Evolutionary conservation across 257 asterid genomes (phyloP).

Genomic region (Pogostemon cablin): DNA sequence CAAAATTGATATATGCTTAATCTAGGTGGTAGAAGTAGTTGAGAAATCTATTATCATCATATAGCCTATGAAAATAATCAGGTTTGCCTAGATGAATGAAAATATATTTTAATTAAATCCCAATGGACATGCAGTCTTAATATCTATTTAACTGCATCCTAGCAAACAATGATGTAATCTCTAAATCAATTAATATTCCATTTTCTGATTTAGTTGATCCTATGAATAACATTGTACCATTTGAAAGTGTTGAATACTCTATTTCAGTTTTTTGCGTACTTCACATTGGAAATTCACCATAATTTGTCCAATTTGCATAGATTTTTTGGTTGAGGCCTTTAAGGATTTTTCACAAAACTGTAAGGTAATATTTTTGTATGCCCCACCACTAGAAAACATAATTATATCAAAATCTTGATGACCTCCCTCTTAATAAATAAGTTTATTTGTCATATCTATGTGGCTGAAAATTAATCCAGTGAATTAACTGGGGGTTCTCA

Average conservation of each 20-base stretch:
- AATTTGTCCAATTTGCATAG: slow-evolving; percentile 49
- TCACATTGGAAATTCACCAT: slow-evolving; percentile 29
- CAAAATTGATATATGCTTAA: neutral
- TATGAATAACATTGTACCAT: slow-evolving; percentile 12
- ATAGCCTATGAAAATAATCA: neutral
- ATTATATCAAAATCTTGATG: neutral
- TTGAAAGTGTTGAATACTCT: slow-evolving; percentile 17
- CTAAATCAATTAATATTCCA: neutral
- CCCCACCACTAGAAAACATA: neutral
- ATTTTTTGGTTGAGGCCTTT: slow-evolving; percentile 72
- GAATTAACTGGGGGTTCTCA: neutral
- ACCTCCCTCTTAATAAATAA: neutral
- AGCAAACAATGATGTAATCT: neutral
- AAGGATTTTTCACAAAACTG: slow-evolving; percentile 64
- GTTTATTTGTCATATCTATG: slow-evolving; percentile 4
- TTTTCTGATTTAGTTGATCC: slow-evolving; percentile 9
- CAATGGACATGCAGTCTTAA: neutral
- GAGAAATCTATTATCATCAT: neutral
- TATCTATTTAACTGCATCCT: slow-evolving; percentile 7
- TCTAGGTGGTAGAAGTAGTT: slow-evolving; percentile 6
- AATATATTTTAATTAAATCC: slow-evolving; percentile 4
- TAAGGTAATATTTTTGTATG: slow-evolving; percentile 51
- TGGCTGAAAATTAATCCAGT: slow-evolving; percentile 13
- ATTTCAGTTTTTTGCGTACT: slow-evolving; percentile 13
- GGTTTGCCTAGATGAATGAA: neutral